Conservation (phyloP, 2,329 filamentous ascomycete species). For the Microdochium bolleyi region DNA sequence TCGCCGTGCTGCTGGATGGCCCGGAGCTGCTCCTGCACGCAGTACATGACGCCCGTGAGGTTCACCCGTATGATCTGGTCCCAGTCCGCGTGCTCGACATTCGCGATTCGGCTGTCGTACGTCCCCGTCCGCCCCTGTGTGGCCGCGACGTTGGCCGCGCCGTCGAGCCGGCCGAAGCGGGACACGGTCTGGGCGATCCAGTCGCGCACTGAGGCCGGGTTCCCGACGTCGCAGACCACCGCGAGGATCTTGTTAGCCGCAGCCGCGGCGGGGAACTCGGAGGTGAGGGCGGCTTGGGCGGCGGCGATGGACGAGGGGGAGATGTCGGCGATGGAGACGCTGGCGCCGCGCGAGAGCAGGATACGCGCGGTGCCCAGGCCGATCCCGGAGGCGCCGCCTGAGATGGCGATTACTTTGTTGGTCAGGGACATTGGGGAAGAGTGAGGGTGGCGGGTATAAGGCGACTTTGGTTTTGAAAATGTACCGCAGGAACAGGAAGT, state of each 20-base stretch:
- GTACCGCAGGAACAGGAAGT: no score
- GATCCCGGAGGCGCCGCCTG: conserved; percentile 40
- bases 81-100: conserved; percentile 16
- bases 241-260: conserved; percentile 4
- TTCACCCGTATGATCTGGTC: conserved; percentile 18
- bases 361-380: conserved; percentile 37
- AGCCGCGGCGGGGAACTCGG: neutral
- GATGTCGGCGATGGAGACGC: conserved; percentile 39
- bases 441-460: neutral
- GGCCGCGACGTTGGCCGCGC: conserved; percentile 29
- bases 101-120: conserved; percentile 10
- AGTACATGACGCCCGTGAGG: conserved; percentile 18
- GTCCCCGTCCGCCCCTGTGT: conserved; percentile 18
- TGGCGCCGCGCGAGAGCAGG: conserved; percentile 32
- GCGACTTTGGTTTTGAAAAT: neutral
- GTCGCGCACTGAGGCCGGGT: conserved; percentile 18
- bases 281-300: conserved; percentile 7
- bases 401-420: conserved; percentile 36
- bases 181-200: conserved; percentile 24
- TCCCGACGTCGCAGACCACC: conserved; percentile 18
- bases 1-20: conserved; percentile 18
- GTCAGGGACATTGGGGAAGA: neutral
- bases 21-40: conserved; percentile 16
- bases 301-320: conserved; percentile 23
- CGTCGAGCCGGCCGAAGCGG: conserved; percentile 23